Evolutionary conservation across 2,329 filamentous ascomycete species (phyloP).

Genomic region (Neodidymelliopsis sp.): DNA sequence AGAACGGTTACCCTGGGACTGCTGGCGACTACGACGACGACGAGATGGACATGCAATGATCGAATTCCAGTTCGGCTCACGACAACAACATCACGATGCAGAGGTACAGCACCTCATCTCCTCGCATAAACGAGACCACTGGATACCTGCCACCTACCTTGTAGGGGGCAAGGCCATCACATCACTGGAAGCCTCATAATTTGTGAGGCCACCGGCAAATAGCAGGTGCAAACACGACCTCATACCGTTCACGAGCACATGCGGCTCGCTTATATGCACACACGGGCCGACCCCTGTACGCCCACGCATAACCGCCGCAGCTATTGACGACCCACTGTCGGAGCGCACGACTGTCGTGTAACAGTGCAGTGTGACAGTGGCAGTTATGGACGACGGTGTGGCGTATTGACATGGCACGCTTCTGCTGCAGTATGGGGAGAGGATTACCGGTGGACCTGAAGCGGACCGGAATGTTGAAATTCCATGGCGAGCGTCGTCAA

Average conservation of each 20-base stretch:
- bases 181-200: too few relatives aligned
- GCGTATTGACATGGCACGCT: background rate
- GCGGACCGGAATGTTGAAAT: too few relatives aligned
- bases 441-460: too few relatives aligned
- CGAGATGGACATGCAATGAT: constrained; percentile 49
- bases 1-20: constrained; percentile 61
- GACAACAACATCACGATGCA: background rate
- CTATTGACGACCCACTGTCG: constrained; percentile 15
- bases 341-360: constrained; percentile 10
- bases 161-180: too few relatives aligned
- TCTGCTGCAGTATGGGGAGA: background rate
- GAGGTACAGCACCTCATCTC: background rate
- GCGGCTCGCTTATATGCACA: constrained; percentile 17
- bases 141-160: too few relatives aligned
- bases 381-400: background rate
- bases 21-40: constrained; percentile 69
- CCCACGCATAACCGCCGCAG: constrained; percentile 18
- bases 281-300: constrained; percentile 18
- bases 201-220: constrained; percentile 12
- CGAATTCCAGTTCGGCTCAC: background rate
- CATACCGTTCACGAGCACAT: constrained; percentile 6
- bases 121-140: constrained; percentile 3
- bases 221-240: constrained; percentile 1
- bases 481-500: too few relatives aligned
- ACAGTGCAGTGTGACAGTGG: constrained; percentile 16